Percentiles rank a stretch among this genome's conserved stretches.
These are phyloP conservation scores for Pulveroboletus ravenelii DNA, from an alignment of 768 basidiomycete genomes.

Conservation along the genomic window DNA sequence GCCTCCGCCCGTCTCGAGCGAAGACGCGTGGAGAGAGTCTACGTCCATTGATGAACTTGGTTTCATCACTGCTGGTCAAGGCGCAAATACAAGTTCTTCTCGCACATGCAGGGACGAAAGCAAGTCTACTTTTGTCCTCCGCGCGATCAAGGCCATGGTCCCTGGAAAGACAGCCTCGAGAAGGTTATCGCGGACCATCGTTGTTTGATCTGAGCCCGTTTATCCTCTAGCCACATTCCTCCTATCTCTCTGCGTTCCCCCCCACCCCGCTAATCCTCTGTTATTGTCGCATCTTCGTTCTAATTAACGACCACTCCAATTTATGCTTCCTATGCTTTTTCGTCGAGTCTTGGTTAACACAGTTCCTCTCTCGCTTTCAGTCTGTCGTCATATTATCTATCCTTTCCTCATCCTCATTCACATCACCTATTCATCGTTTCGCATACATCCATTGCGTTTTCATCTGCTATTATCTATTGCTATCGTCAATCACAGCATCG, in stretches of 20 bases:
- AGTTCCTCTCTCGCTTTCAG: conserved; percentile 11
- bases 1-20: conserved; percentile 72
- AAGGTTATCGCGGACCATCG: conserved; percentile 41
- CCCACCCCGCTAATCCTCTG: background rate
- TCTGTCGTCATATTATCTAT: conserved; percentile 24
- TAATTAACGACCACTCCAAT: conserved; percentile 17
- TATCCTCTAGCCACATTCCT: background rate
- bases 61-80: conserved; percentile 38
- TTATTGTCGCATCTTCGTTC: conserved; percentile 9
- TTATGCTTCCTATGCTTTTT: conserved; percentile 15
- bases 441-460: conserved; percentile 28
- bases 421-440: conserved; percentile 9
- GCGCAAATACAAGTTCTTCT: conserved; percentile 16
- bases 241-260: background rate
- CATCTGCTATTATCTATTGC: conserved; percentile 32
- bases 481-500: conserved; percentile 25
- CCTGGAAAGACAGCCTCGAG: conserved; percentile 55
- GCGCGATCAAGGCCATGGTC: conserved; percentile 74
- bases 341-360: conserved; percentile 1
- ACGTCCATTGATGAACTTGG: conserved; percentile 66
- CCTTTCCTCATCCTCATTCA: conserved; percentile 11
- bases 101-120: conserved; percentile 42
- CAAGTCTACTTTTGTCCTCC: conserved; percentile 52
- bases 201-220: conserved; percentile 13
- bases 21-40: conserved; percentile 44